Base-by-base conservation (phyloP, 441 rosid species). In the Jatropha multifida region DNA sequence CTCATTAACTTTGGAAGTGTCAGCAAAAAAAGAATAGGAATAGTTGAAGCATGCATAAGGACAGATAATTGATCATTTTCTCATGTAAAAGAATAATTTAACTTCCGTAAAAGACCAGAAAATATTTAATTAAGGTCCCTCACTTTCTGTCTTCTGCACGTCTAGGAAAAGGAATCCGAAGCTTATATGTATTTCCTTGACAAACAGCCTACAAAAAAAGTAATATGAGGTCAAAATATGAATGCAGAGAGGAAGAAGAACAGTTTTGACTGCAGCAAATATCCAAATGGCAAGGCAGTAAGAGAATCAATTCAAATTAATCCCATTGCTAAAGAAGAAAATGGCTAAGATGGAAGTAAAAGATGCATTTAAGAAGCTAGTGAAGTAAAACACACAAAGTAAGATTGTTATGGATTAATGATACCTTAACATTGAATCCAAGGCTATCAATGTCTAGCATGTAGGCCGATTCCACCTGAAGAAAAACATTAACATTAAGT, bases 371-470 rank as follows among this genome's bases (percentile, higher is more conserved):
- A n/a, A 23, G 4, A 46, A 68, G 13, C 27, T 4, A 5, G 42
- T 32, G 3, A 42, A 48, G 32, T 12, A 49, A 0, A 56, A 46
- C 59, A 8, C 8, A 56, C 2, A 18, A 51, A 42, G 2, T 40
- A 18, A 17, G 41, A 42, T 23, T 15, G 42, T 68, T 8, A 12
- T 3, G 67, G 54, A 68, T 13, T 40, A 77, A 46, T 60, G 73
- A 65, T 79, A 91, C 98, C 97, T 92, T 92, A 66, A 91, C 97
- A 68, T 86, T 82, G 88, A 92, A 94, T 74, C 98, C 97, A 71
- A 94, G 88, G 80, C 94, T 89, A 82, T 92, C 97, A 79, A 94
- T 79, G 79, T 92, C 96, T 68, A 92, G 86, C 87, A 92, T 94
- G 83, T 76, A 73, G 81, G 97, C 97, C 38, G 89, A 85, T 69